Base-by-base conservation (phyloP, 2,329 filamentous ascomycete genomes). In the Fusarium concolor region DNA sequence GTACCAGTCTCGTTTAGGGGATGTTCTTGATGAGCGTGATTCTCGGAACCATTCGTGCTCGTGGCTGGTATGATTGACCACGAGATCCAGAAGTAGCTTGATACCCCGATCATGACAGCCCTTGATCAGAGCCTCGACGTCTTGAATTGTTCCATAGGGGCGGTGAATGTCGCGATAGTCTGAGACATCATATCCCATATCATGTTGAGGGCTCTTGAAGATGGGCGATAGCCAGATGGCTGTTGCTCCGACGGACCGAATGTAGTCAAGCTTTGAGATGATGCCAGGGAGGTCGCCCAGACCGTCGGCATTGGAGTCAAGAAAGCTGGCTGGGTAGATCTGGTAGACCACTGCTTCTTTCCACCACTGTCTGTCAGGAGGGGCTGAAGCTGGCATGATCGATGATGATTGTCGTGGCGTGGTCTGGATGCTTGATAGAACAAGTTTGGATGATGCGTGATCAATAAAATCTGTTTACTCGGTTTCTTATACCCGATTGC, bases 121-220 rank as follows among this genome's bases (percentile, higher is more conserved):
- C 17, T 83, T 71, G 47, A 92, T 89, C 37, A 92, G 76, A 1
- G 79, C 74, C 37, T 92, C 87, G 42, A 92, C 86, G 74, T 93
- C 89, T 53, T 81, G 78, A 17, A 92, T 78, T 1, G 87, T 89
- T 3, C 90, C 91, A 67, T 92, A 92, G 7, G 84, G 84, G 2
- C 38, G 46, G 15, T 76, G 65, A 6, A 76, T 76, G 26, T 71
- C 67, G 5, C 71, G 59, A 62, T 91, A 92, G 73, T 92, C 84
- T 1, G 84, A 83, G 39, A 90, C 85, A 69, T 90, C 89, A 71
- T 90, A 90, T 4, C 88, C 89, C 86, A 90, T 88, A 55, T 90
- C 89, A 41, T 84, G 75, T 62, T 87, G 84, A 0, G 87, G 87
- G 31, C 70, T 72, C 22, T 77, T 72, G 42, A 72, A 78, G 41